Conservation (phyloP, 345 rosid genomes). For the Aquilaria sinensis region DNA sequence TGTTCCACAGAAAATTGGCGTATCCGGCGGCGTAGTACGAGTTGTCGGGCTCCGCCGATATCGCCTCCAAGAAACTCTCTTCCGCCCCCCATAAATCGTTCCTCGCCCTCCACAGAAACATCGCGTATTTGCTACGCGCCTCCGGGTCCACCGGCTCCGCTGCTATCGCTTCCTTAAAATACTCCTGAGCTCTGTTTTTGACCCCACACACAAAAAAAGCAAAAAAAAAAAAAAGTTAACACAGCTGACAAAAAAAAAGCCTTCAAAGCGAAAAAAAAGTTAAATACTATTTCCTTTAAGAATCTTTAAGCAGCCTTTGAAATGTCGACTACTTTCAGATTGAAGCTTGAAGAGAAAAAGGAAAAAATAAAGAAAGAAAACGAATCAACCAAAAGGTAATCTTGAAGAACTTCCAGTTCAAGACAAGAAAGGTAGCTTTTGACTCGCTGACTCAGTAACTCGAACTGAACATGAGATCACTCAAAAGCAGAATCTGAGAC, state of each 20-base stretch:
- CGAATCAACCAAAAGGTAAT: no score
- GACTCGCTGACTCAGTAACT: no score
- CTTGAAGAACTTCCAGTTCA: no score
- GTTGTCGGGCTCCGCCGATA: slow-evolving; percentile 68
- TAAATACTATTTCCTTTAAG: not conserved
- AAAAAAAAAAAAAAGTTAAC: not conserved
- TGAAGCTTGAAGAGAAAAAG: not conserved
- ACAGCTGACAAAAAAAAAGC: no score
- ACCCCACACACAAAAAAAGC: no score
- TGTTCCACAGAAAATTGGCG: slow-evolving; percentile 93
- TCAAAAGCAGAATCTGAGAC: no score
- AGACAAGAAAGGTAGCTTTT: no score
- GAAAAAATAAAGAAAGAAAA: no score
- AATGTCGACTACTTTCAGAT: not conserved
- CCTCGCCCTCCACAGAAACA: slow-evolving; percentile 71
- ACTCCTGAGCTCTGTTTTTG: slow-evolving; percentile 70
- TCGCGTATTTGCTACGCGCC: slow-evolving; percentile 73
- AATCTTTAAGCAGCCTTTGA: no score
- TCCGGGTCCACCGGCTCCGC: slow-evolving; percentile 75
- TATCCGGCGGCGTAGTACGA: slow-evolving; percentile 67
- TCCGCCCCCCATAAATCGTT: slow-evolving; percentile 94
- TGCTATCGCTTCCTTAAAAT: slow-evolving; percentile 59
- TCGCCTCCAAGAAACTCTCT: slow-evolving; percentile 84
- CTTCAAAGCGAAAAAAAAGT: no score
- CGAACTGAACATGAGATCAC: no score